Evolutionary conservation across 2,329 filamentous ascomycete species (phyloP).

Genomic region (Hypoxylon rubiginosum): DNA sequence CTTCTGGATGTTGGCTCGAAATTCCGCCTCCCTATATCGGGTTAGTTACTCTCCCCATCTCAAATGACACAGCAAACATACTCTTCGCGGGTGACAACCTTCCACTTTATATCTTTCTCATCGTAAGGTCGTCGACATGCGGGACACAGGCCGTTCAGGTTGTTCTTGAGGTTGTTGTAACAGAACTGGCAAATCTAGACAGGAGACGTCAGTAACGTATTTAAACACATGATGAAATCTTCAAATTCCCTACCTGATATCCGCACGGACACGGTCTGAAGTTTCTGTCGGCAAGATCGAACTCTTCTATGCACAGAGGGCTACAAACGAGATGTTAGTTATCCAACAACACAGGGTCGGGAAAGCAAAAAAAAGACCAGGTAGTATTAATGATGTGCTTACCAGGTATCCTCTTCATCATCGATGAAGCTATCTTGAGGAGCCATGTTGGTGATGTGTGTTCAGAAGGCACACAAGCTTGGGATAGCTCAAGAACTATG

Average conservation of each 20-base stretch:
- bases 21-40: conserved; percentile 73
- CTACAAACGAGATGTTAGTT: conserved; percentile 63
- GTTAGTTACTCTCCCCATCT: conserved; percentile 44
- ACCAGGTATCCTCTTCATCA: conserved; percentile 79
- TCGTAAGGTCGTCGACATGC: conserved; percentile 96
- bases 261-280: conserved; percentile 97
- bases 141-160: conserved; percentile 97
- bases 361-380: conserved; percentile 17
- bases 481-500: conserved; percentile 12
- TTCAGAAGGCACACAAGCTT: conserved; percentile 26
- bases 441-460: conserved; percentile 64
- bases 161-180: conserved; percentile 99
- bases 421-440: conserved; percentile 79
- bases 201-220: conserved; percentile 30
- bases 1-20: conserved; percentile 84
- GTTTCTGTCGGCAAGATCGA: conserved; percentile 96
- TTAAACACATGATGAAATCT: conserved; percentile 9
- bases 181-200: conserved; percentile 97
- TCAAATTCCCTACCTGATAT: conserved; percentile 80
- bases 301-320: conserved; percentile 98
- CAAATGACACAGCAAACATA: conserved; percentile 62
- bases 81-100: conserved; percentile 95
- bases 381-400: conserved; percentile 50
- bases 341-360: conserved; percentile 22
- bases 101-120: conserved; percentile 97